phyloP scores from a whole-genome alignment of 148 eudicot genomes.

The Chenopodium formosanum region DNA sequence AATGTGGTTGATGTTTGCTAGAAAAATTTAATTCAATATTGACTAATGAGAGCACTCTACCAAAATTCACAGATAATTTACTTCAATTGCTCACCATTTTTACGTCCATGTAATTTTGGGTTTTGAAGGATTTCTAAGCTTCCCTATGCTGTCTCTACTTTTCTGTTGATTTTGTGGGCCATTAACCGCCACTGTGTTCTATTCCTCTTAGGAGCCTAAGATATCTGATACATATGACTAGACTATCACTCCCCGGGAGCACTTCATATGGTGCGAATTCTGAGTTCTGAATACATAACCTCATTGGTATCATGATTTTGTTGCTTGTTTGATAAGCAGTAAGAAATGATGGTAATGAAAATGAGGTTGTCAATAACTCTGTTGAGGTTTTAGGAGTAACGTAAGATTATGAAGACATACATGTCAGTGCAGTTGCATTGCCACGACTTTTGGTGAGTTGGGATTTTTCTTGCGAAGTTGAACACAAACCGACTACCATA shows the following conservation, averaged over 20 bases:
- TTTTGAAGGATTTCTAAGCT: background rate
- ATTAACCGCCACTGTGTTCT: background rate
- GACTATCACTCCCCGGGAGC: background rate
- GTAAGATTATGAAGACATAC: background rate
- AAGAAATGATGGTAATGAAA: background rate
- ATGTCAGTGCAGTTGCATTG: background rate
- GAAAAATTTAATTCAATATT: background rate
- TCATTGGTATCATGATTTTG: background rate
- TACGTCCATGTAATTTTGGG: background rate
- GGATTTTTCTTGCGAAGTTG: background rate
- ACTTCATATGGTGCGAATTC: background rate
- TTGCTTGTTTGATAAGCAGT: background rate
- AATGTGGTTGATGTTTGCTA: background rate
- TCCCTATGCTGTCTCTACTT: background rate
- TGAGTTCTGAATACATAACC: background rate
- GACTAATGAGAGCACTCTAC: background rate
- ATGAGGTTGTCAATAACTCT: background rate
- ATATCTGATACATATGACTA: background rate
- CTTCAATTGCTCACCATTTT: background rate
- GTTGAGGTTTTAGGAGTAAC: background rate
- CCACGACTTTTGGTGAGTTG: background rate
- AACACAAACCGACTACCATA: background rate
- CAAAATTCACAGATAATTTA: too few relatives aligned
- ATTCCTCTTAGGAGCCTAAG: background rate
- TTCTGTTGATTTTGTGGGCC: background rate